Conservation (phyloP, 202 grass and related monocot genomes). For the Dendrocalamus latiflorus region DNA sequence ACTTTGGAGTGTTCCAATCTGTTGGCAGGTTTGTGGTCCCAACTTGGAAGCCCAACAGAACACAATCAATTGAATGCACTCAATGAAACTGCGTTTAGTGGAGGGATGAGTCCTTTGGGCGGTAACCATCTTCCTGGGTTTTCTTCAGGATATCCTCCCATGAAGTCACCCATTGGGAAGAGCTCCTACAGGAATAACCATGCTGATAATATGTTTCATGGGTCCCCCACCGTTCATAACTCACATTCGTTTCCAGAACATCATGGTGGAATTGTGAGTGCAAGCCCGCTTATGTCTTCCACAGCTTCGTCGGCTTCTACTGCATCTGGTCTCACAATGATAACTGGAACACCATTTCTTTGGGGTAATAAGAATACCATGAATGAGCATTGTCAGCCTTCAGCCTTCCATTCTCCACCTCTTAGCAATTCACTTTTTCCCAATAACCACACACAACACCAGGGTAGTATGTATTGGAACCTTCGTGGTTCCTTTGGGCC, state of each 20-base stretch:
- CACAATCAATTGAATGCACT: constrained; percentile 25
- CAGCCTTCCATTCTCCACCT: constrained; percentile 25
- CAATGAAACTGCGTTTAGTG: constrained; percentile 32
- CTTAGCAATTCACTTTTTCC: constrained; percentile 20
- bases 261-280: constrained; percentile 26
- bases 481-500: constrained; percentile 22
- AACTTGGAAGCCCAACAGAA: constrained; percentile 40
- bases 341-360: constrained; percentile 34
- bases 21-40: constrained; percentile 46
- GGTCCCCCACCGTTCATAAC: constrained; percentile 16
- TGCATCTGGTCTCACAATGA: constrained; percentile 31
- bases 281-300: constrained; percentile 25
- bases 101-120: constrained; percentile 31
- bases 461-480: constrained; percentile 19
- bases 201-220: constrained; percentile 26
- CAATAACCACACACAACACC: constrained; percentile 18
- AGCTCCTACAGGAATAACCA: constrained; percentile 26
- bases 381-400: constrained; percentile 21
- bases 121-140: constrained; percentile 40
- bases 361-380: constrained; percentile 37
- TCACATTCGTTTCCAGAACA: constrained; percentile 52
- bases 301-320: constrained; percentile 31
- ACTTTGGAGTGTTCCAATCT: constrained; percentile 3
- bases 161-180: constrained; percentile 40
- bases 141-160: constrained; percentile 26